A percentile compares a stretch with the other conserved stretches of the same genome.
Evolutionary conservation across 768 basidiomycete genomes (phyloP).

Genomic region (Filobasidium floriforme): DNA sequence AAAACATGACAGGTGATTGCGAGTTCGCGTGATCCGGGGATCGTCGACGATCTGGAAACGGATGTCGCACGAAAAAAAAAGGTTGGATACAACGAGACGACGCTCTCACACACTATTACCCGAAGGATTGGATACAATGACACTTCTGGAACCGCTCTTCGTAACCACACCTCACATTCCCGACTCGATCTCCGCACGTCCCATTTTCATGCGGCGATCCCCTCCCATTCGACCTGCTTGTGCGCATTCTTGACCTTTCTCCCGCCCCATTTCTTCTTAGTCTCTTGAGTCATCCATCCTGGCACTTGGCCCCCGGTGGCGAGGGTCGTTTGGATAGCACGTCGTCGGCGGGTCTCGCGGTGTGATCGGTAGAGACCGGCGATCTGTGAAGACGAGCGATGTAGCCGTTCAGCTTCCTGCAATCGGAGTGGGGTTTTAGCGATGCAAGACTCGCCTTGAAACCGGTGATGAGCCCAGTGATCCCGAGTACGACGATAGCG

Average conservation of each 20-base stretch:
- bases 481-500: constrained; percentile 19
- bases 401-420: neutral
- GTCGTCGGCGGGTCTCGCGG: constrained; percentile 21
- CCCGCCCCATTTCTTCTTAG: constrained; percentile 21
- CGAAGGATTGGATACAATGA: no score
- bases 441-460: constrained; percentile 16
- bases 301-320: constrained; percentile 14
- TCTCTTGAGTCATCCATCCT: constrained; percentile 22
- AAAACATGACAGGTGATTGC: no score
- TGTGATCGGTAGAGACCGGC: constrained; percentile 14
- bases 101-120: no score
- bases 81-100: no score
- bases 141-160: no score
- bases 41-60: no score
- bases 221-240: constrained; percentile 25
- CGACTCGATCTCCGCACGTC: neutral
- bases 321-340: constrained; percentile 10
- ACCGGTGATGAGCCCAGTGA: constrained; percentile 18
- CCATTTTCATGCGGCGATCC: constrained; percentile 19
- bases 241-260: constrained; percentile 26
- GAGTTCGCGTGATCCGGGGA: no score
- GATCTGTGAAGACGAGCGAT: constrained; percentile 10
- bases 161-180: no score
- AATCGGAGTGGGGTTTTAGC: neutral
- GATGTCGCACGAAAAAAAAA: no score